Evolutionary conservation across 2,329 filamentous ascomycete genomes (phyloP), one percentile per base, ranked within the genome.

Genomic region (Pestalotiopsis sp.): DNA sequence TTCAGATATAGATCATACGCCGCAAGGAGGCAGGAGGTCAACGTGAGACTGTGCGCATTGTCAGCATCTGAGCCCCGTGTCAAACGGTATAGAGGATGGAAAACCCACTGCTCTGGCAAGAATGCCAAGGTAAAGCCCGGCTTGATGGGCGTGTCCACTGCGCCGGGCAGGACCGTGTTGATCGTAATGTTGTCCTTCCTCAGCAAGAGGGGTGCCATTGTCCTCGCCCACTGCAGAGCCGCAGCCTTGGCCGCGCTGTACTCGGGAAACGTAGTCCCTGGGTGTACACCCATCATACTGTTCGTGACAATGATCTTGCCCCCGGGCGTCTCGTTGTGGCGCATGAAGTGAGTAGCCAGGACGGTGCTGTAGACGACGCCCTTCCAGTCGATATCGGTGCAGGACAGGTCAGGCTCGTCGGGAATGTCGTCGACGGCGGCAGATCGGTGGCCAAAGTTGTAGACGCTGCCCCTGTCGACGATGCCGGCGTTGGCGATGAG

Each of bases 221-320:
- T 20, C 9, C 31, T 20, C 4, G 59, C 59, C 38, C 36, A 62
- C 27, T 49, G 36, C 14, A 62, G 4, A 6, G 38, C 25, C 2
- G 39, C 59, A 13, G 58, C 66, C 45, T 68, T 68, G 14, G 23
- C 45, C 3, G 14, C 20, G 14, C 36, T 64, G 20, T 68, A 68
- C 27, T 68, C 66, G 5, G 66, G 66, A 20, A 68, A 68, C 5
- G 66, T 68, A 4, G 66, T 36, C 23, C 66, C 63, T 3, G 66
- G 57, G 27, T 59, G 45, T 11, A 65, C 25, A 27, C 41, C 67
- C 17, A 68, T 31, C 17, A 68, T 59, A 49, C 61, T 68, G 25
- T 41, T 14, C 5, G 67, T 68, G 27, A 65, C 25, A 45, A 68
- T 61, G 14, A 68, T 52, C 23, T 65, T 68, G 20, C 67, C 61